phyloP scores from a whole-genome alignment of 2,329 filamentous ascomycete genomes.

The Orbilia blumenaviensis region DNA sequence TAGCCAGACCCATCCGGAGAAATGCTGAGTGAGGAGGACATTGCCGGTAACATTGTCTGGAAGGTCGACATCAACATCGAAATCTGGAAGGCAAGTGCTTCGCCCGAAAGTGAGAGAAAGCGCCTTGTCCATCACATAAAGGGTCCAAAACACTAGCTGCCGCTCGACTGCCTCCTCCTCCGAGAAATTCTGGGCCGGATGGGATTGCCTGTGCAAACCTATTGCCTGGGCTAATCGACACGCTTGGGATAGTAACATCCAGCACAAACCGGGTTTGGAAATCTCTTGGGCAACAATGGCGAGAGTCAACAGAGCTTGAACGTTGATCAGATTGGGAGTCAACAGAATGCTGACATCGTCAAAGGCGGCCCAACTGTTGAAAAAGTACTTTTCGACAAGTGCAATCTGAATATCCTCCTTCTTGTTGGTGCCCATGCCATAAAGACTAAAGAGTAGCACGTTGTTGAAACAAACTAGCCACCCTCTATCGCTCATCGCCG shows the following conservation, averaged over 20 bases:
- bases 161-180: constrained; percentile 56
- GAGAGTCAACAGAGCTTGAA: constrained; percentile 70
- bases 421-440: constrained; percentile 52
- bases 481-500: constrained; percentile 55
- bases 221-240: constrained; percentile 71
- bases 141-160: constrained; percentile 67
- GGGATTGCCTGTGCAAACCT: constrained; percentile 68
- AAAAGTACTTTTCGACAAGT: constrained; percentile 55
- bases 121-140: constrained; percentile 70
- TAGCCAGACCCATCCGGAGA: constrained; percentile 67
- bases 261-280: constrained; percentile 71
- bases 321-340: constrained; percentile 67
- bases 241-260: constrained; percentile 70
- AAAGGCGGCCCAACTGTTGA: constrained; percentile 60
- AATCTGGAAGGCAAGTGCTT: constrained; percentile 69
- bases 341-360: constrained; percentile 68
- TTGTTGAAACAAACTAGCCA: constrained; percentile 58
- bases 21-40: constrained; percentile 64
- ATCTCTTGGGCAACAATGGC: constrained; percentile 71
- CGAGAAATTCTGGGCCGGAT: constrained; percentile 59
- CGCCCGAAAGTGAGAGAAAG: constrained; percentile 70
- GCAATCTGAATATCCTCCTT: constrained; percentile 47
- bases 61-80: constrained; percentile 68
- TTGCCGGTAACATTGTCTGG: constrained; percentile 60
- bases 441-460: constrained; percentile 57